Conservation (phyloP, 148 eudicot species). For the Dianthus caryophyllus region DNA sequence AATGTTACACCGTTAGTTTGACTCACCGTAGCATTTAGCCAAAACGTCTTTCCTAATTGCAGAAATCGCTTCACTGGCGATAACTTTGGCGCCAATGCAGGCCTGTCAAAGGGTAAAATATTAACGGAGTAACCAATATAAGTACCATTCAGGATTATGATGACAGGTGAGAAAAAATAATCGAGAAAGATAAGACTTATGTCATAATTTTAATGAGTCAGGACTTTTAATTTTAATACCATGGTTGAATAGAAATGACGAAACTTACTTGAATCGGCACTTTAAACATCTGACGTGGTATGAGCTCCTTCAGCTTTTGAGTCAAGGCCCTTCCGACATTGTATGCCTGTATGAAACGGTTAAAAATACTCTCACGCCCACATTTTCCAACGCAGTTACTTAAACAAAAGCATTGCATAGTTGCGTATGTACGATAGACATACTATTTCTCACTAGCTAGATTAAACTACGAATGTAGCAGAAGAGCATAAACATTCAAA, state of each 20-base stretch:
- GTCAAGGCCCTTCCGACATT: slow-evolving; percentile 92
- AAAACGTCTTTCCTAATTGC: slow-evolving; percentile 95
- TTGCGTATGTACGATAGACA: too few species aligned
- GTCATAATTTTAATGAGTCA: too few species aligned
- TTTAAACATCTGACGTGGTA: slow-evolving; percentile 98
- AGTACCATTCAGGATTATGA: background rate
- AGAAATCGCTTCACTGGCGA: slow-evolving; percentile 93
- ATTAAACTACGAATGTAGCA: too few species aligned
- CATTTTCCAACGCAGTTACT: too few species aligned
- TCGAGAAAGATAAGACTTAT: background rate
- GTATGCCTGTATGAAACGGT: slow-evolving; percentile 70
- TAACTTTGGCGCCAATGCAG: slow-evolving; percentile 88
- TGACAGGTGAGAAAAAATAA: background rate
- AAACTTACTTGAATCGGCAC: slow-evolving; percentile 85
- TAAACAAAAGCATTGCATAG: too few species aligned
- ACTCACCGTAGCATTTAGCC: slow-evolving; percentile 93
- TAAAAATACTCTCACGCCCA: too few species aligned
- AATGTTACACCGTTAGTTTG: background rate
- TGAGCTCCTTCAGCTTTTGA: slow-evolving; percentile 90
- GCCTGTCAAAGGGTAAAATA: slow-evolving; percentile 48
- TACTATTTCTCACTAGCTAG: too few species aligned
- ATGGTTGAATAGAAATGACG: background rate
- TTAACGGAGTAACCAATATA: background rate
- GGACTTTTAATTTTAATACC: too few species aligned
- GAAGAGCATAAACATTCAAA: too few species aligned